Conservation (phyloP, 2,329 filamentous ascomycete genomes). For the Aureobasidium pullulans region DNA sequence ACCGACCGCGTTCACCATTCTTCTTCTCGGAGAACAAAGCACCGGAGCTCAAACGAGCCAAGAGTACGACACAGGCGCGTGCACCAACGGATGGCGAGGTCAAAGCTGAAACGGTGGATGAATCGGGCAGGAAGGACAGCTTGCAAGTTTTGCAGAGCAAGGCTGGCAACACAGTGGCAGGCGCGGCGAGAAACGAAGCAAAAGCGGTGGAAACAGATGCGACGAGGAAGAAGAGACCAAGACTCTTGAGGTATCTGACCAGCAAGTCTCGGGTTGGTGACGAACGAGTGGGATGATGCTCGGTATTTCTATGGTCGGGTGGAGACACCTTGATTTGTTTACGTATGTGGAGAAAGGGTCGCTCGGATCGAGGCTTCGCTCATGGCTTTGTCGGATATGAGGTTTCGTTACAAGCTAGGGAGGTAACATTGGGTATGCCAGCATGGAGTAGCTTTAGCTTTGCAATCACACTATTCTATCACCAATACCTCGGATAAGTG, state of each 20-base stretch:
- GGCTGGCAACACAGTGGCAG: neutral
- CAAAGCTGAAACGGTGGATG: constrained; percentile 2
- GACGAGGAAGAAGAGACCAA: constrained; percentile 28
- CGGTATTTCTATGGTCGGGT: constrained; percentile 4
- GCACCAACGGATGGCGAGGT: neutral
- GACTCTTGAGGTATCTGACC: constrained; percentile 7
- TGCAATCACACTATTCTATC: too few relatives aligned
- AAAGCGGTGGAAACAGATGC: constrained; percentile 25
- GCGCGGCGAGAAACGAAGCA: constrained; percentile 21
- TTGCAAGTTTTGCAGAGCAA: neutral
- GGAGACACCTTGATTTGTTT: constrained; percentile 9
- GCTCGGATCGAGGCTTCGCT: neutral
- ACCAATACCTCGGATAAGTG: too few relatives aligned
- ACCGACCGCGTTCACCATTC: constrained; percentile 16
- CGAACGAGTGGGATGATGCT: constrained; percentile 1
- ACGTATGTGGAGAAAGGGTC: constrained; percentile 11
- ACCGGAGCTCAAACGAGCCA: constrained; percentile 11
- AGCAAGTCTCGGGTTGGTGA: constrained; percentile 11
- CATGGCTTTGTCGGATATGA: neutral
- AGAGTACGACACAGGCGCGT: constrained; percentile 8
- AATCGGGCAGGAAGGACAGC: constrained; percentile 2
- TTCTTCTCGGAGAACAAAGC: constrained; percentile 15
- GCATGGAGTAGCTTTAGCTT: neutral
- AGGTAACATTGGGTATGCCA: neutral
- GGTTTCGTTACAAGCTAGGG: neutral